Evolutionary conservation across 1,284 basidiomycete species (phyloP).

Genomic region (Schizopora paradoxa): DNA sequence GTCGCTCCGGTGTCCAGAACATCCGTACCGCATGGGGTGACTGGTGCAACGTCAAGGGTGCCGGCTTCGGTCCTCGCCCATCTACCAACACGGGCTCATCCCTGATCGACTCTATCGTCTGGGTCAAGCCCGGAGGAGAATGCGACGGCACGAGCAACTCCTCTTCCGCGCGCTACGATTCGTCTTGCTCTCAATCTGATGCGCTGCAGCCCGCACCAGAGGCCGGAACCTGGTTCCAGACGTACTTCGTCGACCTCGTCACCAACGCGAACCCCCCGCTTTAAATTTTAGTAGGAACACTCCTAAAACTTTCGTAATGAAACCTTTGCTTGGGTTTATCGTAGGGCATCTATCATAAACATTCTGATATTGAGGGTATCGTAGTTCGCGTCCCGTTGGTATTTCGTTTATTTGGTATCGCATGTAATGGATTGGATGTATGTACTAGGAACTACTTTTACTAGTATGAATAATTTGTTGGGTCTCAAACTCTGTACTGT

Average conservation of each 20-base stretch:
- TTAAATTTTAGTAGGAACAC: too few species aligned
- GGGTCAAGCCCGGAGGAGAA: slow-evolving; percentile 67
- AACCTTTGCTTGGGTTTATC: too few species aligned
- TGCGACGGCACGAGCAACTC: slow-evolving; percentile 59
- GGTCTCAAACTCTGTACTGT: too few species aligned
- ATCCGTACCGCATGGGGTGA: slow-evolving; percentile 49
- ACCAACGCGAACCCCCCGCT: slow-evolving; percentile 49
- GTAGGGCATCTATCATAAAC: too few species aligned
- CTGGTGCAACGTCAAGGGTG: slow-evolving; percentile 58
- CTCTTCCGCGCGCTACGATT: slow-evolving; percentile 52
- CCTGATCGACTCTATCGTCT: slow-evolving; percentile 58
- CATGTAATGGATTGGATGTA: too few species aligned
- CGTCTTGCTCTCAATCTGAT: slow-evolving; percentile 48
- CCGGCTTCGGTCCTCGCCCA: slow-evolving; percentile 57
- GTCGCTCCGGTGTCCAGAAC: slow-evolving; percentile 57
- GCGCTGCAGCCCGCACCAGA: slow-evolving; percentile 52
- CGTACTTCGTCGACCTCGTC: slow-evolving; percentile 52
- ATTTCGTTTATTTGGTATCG: too few species aligned
- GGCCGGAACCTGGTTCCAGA: slow-evolving; percentile 62
- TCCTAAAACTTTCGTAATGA: too few species aligned
- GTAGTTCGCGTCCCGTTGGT: too few species aligned
- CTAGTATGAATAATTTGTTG: too few species aligned
- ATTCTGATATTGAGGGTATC: too few species aligned
- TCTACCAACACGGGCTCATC: slow-evolving; percentile 50
- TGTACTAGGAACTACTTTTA: too few species aligned